Evolutionary conservation across 345 rosid genomes (phyloP), one percentile per base, ranked within the genome.

Genomic region (Viola odorata): DNA sequence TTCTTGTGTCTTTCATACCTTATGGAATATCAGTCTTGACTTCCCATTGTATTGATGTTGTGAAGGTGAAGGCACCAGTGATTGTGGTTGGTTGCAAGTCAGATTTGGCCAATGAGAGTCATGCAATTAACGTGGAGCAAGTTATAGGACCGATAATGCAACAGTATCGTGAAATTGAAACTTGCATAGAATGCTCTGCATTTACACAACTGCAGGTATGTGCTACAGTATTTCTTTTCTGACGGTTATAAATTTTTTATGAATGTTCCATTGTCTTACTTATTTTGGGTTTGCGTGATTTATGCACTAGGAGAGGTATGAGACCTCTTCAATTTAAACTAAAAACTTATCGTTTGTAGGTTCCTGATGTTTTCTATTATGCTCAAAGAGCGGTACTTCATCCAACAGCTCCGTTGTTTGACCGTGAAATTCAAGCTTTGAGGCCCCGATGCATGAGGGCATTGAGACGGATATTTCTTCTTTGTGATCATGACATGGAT

Each of bases 41-140:
- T 5, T 37, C 14, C 9, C 12, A 1, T 32, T 42, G 7, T 7
- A 51, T 54, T 14, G 1, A 23, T 32, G 15, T 11, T 47, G 53
- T 41, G n/a, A 58, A 89, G 94, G 62, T 86, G 66, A 86, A 81
- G 77, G 91, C 68, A 17, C 94, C 96, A 10, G 80, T 89, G 10
- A 81, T 89, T 73, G 84, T 84, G 69, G 96, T 80, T 53, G 96
- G 96, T n/a, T 89, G 96, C 75, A 89, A 89, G 75, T 81, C 84
- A 55, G 96, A 89, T 79, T 79, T 89, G 69, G 77, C 91, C 8
- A 84, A 84, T 51, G 91, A 84, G 45, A 78, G 73, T 50, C 53
- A 80, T 48, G 65, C 88, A 14, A 62, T 66, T 40, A 80, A 75
- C 64, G 63, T 86, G 55, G 96, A 89, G 76, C 82, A 83, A 58